Percentiles rank a stretch among this genome's conserved stretches.
These are phyloP conservation scores for Lasiodiplodia citricola DNA, from an alignment of 2,329 filamentous ascomycete species.

Conservation along the genomic window DNA sequence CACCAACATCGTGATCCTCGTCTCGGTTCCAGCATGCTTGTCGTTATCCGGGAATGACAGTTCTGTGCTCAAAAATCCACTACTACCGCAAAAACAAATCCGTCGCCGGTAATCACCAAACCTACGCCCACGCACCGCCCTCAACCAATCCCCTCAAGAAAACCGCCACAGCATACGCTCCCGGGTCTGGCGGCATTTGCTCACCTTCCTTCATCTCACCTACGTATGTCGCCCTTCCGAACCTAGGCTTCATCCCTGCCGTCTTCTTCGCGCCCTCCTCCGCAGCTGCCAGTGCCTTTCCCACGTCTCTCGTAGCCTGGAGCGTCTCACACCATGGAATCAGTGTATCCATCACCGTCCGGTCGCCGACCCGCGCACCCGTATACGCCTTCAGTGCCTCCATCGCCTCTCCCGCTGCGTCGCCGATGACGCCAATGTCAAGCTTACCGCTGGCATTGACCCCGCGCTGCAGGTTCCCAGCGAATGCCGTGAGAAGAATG, in stretches of 20 bases:
- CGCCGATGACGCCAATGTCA: constrained; percentile 43
- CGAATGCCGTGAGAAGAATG: constrained; percentile 86
- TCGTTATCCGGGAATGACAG: not conserved
- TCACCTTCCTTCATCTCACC: constrained; percentile 61
- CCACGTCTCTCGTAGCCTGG: constrained; percentile 64
- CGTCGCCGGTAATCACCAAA: not conserved
- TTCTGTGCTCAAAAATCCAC: not conserved
- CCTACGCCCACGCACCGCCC: constrained; percentile 22
- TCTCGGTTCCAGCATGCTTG: not conserved
- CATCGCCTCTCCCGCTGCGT: constrained; percentile 51
- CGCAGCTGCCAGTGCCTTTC: constrained; percentile 74
- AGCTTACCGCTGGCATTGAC: constrained; percentile 45
- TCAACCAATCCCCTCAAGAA: constrained; percentile 71
- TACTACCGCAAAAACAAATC: not conserved
- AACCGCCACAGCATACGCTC: constrained; percentile 75
- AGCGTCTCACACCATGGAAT: constrained; percentile 83
- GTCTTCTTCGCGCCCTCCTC: constrained; percentile 78
- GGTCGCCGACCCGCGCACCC: constrained; percentile 82
- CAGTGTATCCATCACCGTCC: constrained; percentile 88
- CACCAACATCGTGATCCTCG: not conserved
- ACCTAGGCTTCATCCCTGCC: constrained; percentile 85
- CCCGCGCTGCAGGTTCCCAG: constrained; percentile 59
- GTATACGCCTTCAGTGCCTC: constrained; percentile 70
- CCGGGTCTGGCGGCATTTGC: constrained; percentile 65
- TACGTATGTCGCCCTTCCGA: constrained; percentile 83